Evolutionary conservation across 768 basidiomycete genomes (phyloP).

Genomic region (Naematelia encephala): DNA sequence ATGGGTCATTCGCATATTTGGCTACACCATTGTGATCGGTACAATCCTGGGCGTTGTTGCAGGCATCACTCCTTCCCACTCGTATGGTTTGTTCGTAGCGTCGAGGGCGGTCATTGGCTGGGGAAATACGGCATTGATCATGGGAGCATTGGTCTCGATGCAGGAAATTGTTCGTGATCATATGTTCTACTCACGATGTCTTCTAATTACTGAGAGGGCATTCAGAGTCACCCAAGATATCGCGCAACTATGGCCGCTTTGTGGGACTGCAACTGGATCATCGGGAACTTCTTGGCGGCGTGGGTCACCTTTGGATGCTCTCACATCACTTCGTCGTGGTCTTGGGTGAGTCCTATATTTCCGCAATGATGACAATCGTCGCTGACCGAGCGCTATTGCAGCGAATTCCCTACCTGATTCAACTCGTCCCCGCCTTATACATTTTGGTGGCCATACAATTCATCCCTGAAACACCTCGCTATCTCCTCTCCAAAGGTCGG

Average conservation of each 20-base stretch:
- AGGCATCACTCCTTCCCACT: conserved; percentile 1
- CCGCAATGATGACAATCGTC: too few relatives aligned
- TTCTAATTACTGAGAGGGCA: too few relatives aligned
- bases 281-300: not conserved
- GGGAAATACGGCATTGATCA: conserved; percentile 1
- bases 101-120: not conserved
- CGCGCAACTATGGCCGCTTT: not conserved
- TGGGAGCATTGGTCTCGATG: not conserved
- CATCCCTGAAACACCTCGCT: conserved; percentile 1
- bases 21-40: not conserved
- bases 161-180: conserved; percentile 1
- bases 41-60: conserved; percentile 1
- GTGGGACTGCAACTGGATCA: conserved; percentile 4
- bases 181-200: too few relatives aligned
- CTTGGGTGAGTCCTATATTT: not conserved
- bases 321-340: not conserved
- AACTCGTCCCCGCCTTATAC: not conserved
- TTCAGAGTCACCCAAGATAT: conserved; percentile 1
- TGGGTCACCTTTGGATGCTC: conserved; percentile 4
- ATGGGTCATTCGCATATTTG: not conserved
- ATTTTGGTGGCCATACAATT: conserved; percentile 1
- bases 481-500: conserved; percentile 42
- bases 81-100: conserved; percentile 2
- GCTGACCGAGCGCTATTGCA: not conserved
- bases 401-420: not conserved